Base-by-base conservation (phyloP, 2,329 filamentous ascomycete species). In the Botrytis pseudocinerea region DNA sequence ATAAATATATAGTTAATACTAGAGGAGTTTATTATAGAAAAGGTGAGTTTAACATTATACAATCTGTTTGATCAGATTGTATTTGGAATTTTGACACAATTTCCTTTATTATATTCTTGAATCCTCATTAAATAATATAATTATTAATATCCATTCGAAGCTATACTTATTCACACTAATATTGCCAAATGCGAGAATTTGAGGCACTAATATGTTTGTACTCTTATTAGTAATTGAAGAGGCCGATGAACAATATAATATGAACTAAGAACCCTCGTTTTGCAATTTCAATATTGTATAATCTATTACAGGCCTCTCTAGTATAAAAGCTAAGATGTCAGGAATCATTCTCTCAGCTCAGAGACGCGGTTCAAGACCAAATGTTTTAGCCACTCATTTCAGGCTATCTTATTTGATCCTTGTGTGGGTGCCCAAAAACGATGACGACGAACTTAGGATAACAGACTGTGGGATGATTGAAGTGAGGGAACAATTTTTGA, bases 141-240 rank as follows among this genome's bases (percentile, higher is more conserved):
- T 77, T 80, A 84, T 82, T 20, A 84, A 69, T 16, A 84, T 84
- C 82, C 82, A 85, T 76, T 84, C 82, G 28, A 81, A 83, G 0
- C 81, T 82, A 42, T 84, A 78, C 35, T 80, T 76, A 46, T 83
- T 84, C 2, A 80, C 61, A 25, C 63, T 74, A 12, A 74, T 79
- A 42, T 80, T 77, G 40, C 82, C 79, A 71, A 79, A 83, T 2
- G 76, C 80, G 51, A 82, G 64, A 4, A 84, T 78, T 2, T 75
- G 65, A 2, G 83, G 79, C 5, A 83, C 78, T 0, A 81, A 83
- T 1, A 84, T 77, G 73, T 85, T 85, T 75, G 32, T 32, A 32
- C 32, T 32, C 32, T 32, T 32, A 4, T 32, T 32, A 4, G 4
- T 32, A 32, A 32, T 78, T 81, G 82, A 16, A 78, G 70, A 73